Percentiles rank a stretch among this genome's conserved stretches.
Conservation (phyloP, 495 filamentous ascomycete species). For the Podospora appendiculata region DNA sequence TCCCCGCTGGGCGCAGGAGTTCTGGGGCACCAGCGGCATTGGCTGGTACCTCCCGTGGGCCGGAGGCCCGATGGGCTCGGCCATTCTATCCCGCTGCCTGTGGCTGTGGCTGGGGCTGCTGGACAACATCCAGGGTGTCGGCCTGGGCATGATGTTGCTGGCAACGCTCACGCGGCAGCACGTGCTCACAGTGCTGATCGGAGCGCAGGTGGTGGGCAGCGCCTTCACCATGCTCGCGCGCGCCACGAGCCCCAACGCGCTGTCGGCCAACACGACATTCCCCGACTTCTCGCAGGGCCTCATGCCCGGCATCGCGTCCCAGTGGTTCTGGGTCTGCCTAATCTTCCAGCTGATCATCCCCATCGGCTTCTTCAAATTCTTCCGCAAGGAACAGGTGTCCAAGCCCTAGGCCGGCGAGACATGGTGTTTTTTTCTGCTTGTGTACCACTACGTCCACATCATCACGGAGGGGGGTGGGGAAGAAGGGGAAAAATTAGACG, state of each 20-base stretch:
- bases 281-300: conserved; percentile 46
- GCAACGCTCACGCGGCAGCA: conserved; percentile 52
- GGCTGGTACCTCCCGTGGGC: conserved; percentile 56
- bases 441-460: no score
- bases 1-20: conserved; percentile 59
- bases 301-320: conserved; percentile 41
- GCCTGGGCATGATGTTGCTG: conserved; percentile 54
- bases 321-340: conserved; percentile 62
- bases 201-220: conserved; percentile 44
- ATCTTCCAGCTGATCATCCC: conserved; percentile 56
- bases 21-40: conserved; percentile 52
- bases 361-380: conserved; percentile 60
- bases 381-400: conserved; percentile 62
- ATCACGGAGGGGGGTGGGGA: no score
- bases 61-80: conserved; percentile 32
- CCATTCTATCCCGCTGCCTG: conserved; percentile 42
- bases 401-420: conserved; percentile 42
- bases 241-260: conserved; percentile 49
- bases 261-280: conserved; percentile 58
- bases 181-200: conserved; percentile 41
- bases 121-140: conserved; percentile 51
- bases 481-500: no score
- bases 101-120: conserved; percentile 59
- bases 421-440: no score
- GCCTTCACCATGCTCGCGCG: conserved; percentile 46